A percentile compares a stretch with the other conserved stretches of the same genome.
Conservation (phyloP, 1,139 yeast species). For the Magnusiomyces suaveolens region DNA sequence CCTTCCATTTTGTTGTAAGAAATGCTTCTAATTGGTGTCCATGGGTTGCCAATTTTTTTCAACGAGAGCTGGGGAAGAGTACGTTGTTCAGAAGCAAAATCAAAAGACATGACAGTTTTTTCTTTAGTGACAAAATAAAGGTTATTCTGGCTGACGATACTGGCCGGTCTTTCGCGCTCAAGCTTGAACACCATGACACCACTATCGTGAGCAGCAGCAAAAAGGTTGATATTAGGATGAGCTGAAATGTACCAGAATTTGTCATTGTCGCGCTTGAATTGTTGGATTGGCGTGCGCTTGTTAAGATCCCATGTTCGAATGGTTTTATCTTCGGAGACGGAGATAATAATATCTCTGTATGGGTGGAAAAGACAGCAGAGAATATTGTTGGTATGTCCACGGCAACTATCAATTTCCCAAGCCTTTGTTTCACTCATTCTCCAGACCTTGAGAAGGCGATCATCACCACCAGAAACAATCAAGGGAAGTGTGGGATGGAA, state of each 20-base stretch:
- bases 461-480: slow-evolving; percentile 97
- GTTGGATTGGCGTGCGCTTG: slow-evolving; percentile 86
- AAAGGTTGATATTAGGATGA: slow-evolving; percentile 82
- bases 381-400: slow-evolving; percentile 94
- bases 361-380: slow-evolving; percentile 90
- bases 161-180: slow-evolving; percentile 96
- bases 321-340: slow-evolving; percentile 94
- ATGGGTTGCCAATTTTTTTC: slow-evolving; percentile 73
- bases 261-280: slow-evolving; percentile 88
- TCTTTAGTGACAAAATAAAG: slow-evolving; percentile 72
- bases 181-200: slow-evolving; percentile 98
- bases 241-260: slow-evolving; percentile 89
- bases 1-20: slow-evolving; percentile 91
- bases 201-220: slow-evolving; percentile 96
- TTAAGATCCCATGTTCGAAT: slow-evolving; percentile 95
- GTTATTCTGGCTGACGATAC: slow-evolving; percentile 57
- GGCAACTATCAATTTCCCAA: slow-evolving; percentile 97
- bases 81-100: slow-evolving; percentile 47
- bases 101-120: slow-evolving; percentile 75
- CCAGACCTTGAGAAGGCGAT: slow-evolving; percentile 91
- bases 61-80: slow-evolving; percentile 73
- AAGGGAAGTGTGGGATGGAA: slow-evolving; percentile 96
- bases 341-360: slow-evolving; percentile 78
- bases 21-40: slow-evolving; percentile 77
- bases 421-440: slow-evolving; percentile 97